Evolutionary conservation across 192 early-diverging fungal genomes (phyloP), one percentile per base, ranked within the genome.

Genomic region (Coemansia sp.): DNA sequence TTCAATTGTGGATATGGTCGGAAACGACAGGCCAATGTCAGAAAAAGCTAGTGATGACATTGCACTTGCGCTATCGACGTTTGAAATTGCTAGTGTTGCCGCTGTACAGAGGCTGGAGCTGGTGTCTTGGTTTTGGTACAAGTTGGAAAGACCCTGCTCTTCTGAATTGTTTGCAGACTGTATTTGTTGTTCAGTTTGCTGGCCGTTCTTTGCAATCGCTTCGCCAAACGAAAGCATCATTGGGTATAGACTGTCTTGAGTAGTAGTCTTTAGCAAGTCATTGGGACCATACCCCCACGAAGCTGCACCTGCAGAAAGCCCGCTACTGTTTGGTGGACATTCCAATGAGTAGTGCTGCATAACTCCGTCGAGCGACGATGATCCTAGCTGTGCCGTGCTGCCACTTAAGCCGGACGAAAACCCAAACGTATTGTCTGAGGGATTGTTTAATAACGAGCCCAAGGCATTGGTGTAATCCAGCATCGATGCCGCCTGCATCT

Each of bases 141-240:
- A 18, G 6, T 18, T 41, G 40, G 15, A 41, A n/a, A n/a, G 15
- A 16, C 3, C 6, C 40, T 51, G 11, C 16, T 6, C 7, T 12
- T 17, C 34, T 3, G 21, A 28, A 18, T 15, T 16, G 52, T 7
- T 23, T 2, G 16, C 47, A 28, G 31, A 16, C 14, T 53, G 53
- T 40, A 5, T 15, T 11, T 31, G 36, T 15, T 39, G 30, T 21
- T 15, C 40, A 38, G 48, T 20, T 12, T 40, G 44, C 48, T 65
- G 62, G 18, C 46, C 8, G 44, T 42, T 44, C n/a, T 38, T 50
- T 14, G 54, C 18, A 4, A 56, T 15, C 11, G 53, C 11, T 5
- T n/a, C 44, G 11, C 30, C 41, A 18, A 66, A 32, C 8, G 71
- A 52, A 20, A 75, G 23, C n/a, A 49, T 46, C 72, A 76, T 76